These are phyloP conservation scores for Pyrrhoderma noxium DNA, from an alignment of 1,284 basidiomycete genomes.

Conservation along the genomic window DNA sequence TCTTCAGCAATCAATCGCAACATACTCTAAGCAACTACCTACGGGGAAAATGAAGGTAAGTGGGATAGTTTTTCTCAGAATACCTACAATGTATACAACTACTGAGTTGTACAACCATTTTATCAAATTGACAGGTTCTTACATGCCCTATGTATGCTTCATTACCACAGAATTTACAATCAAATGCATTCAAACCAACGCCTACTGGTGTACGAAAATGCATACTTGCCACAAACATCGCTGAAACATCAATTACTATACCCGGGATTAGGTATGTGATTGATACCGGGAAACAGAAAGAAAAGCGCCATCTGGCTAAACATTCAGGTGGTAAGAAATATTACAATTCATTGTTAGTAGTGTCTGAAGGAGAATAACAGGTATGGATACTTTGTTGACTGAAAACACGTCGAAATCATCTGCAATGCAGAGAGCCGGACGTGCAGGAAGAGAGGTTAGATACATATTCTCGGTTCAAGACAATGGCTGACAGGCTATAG, in stretches of 20 bases:
- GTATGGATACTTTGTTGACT: conserved; percentile 85
- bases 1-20: conserved; percentile 64
- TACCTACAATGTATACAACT: too few species aligned
- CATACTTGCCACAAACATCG: conserved; percentile 92
- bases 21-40: conserved; percentile 61
- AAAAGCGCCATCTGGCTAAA: conserved; percentile 78
- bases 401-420: conserved; percentile 85
- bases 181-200: conserved; percentile 69
- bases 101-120: too few species aligned
- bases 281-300: conserved; percentile 93
- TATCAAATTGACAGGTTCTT: conserved; percentile 57
- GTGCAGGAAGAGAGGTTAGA: conserved; percentile 81
- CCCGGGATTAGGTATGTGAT: conserved; percentile 94
- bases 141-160: conserved; percentile 82
- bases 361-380: conserved; percentile 31
- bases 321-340: conserved; percentile 52
- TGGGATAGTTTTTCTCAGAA: too few species aligned
- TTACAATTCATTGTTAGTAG: conserved; percentile 10
- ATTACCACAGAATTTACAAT: conserved; percentile 72
- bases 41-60: conserved; percentile 44
- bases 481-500: conserved; percentile 28
- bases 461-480: conserved; percentile 18
- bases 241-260: conserved; percentile 98
- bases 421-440: conserved; percentile 80
- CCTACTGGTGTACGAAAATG: conserved; percentile 77